These are phyloP conservation scores for Rhizopogon parksii DNA, from an alignment of 1,284 basidiomycete genomes.

Conservation along the genomic window DNA sequence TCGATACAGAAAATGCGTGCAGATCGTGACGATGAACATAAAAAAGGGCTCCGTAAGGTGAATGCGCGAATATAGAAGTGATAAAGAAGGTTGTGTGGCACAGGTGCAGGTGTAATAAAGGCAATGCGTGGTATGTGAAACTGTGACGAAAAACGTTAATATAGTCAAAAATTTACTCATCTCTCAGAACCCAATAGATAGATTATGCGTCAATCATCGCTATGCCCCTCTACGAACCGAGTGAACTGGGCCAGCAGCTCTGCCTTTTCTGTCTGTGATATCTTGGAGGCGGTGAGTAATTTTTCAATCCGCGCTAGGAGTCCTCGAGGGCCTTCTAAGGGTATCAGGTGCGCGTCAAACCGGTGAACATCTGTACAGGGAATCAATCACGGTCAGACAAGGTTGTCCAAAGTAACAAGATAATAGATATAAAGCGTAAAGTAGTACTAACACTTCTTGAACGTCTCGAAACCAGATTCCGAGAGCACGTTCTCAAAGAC, in stretches of 20 bases:
- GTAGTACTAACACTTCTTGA: slow-evolving; percentile 57
- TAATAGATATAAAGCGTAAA: slow-evolving; percentile 11
- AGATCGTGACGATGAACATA: neutral
- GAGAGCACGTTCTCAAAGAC: slow-evolving; percentile 57
- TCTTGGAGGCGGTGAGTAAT: slow-evolving; percentile 43
- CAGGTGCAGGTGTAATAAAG: neutral
- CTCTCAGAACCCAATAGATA: neutral
- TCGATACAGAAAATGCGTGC: neutral
- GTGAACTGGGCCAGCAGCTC: slow-evolving; percentile 54
- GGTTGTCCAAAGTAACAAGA: slow-evolving; percentile 3
- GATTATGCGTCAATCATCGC: slow-evolving; percentile 3
- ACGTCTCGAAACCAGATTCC: slow-evolving; percentile 52
- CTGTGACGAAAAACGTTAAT: neutral
- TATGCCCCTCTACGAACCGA: slow-evolving; percentile 46
- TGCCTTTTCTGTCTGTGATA: slow-evolving; percentile 42
- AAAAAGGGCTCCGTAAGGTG: neutral
- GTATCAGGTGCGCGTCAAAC: slow-evolving; percentile 67
- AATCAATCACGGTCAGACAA: slow-evolving; percentile 7
- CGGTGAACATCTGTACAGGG: slow-evolving; percentile 47
- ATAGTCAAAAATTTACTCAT: neutral
- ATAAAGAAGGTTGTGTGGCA: neutral
- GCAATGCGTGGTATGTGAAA: neutral
- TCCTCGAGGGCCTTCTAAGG: slow-evolving; percentile 64
- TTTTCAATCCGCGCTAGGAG: slow-evolving; percentile 56
- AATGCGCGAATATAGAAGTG: neutral